Evolutionary conservation across 208 protist species (phyloP), one percentile per base, ranked within the genome.

Genomic region (Strigomonas culicis): DNA sequence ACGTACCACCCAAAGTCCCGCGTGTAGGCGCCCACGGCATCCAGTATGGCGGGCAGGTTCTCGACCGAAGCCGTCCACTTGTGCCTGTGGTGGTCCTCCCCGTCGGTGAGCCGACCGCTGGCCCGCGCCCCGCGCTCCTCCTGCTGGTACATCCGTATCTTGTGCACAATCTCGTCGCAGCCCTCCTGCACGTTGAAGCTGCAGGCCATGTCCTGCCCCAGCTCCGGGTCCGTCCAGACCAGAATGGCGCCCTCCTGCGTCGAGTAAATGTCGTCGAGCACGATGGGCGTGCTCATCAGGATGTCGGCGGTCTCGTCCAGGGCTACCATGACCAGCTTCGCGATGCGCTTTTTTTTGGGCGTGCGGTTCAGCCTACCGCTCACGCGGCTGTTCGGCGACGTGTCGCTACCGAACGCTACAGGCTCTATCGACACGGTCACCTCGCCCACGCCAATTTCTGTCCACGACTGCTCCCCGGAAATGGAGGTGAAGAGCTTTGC

Each of bases 161-260:
- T 68, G 0, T 43, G 28, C 11, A 77, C 63, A 30, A 91, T 83
- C 15, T 58, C 34, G 17, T 77, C 71, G 60, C 88, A 94, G 21
- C 82, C 88, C 31, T 85, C 83, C 32, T 70, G 75, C 31, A 51
- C 75, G 66, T 84, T 82, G 62, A 94, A 94, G 64, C 82, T 86
- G 58, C 71, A 82, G n/a, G 88, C 84, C 59, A 94, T 78, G 19
- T 82, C 72, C 36, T 80, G 72, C 32, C 77, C 75, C 22, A 94
- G 61, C 41, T 75, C 36, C 25, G 79, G 75, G 60, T 94, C 88
- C 36, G 68, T 75, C 85, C 88, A 94, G 47, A 86, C 68, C 2
- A 94, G 56, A 46, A 89, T 90, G 13, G 73, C 81, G 27, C 84
- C 80, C n/a, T 74, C 51, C 59, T 90, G 84, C n/a, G 88, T 72